Conservation (phyloP, 192 early-diverging fungal genomes). For the Dissophora globulifera region DNA sequence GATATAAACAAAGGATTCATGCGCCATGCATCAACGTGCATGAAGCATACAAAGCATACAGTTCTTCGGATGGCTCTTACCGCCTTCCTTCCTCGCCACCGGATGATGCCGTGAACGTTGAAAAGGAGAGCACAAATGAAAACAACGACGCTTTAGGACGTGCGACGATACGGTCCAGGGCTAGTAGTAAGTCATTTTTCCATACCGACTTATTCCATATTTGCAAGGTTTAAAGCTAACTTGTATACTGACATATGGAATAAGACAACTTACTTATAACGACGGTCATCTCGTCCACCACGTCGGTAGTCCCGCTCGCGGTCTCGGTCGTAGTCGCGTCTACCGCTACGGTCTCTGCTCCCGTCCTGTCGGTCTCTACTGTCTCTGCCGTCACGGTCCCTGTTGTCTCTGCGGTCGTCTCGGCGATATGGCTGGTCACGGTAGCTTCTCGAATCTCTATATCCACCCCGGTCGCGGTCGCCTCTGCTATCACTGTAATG, state of each 20-base stretch:
- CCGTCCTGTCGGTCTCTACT: constrained; percentile 53
- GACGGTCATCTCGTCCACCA: constrained; percentile 52
- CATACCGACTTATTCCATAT: too few relatives aligned
- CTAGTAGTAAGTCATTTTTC: too few relatives aligned
- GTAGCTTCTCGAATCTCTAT: constrained; percentile 39
- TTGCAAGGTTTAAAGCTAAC: too few relatives aligned
- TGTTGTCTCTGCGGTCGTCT: constrained; percentile 38
- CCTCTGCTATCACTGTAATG: constrained; percentile 39
- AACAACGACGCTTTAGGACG: too few relatives aligned
- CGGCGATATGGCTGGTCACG: constrained; percentile 49
- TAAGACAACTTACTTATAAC: constrained; percentile 33
- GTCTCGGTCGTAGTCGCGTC: constrained; percentile 60
- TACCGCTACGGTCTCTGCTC: constrained; percentile 55
- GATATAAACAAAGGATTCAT: too few relatives aligned
- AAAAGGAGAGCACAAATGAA: too few relatives aligned
- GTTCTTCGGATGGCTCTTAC: too few relatives aligned
- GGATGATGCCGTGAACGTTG: too few relatives aligned
- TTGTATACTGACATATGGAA: neutral
- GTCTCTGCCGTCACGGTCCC: constrained; percentile 47
- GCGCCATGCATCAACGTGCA: too few relatives aligned
- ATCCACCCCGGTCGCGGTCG: constrained; percentile 54
- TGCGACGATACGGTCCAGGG: too few relatives aligned
- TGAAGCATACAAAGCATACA: too few relatives aligned
- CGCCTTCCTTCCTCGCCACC: too few relatives aligned
- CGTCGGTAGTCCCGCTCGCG: constrained; percentile 64